These are phyloP conservation scores for Wickerhamiella occidentalis DNA, from an alignment of 805 yeast species.

Conservation along the genomic window DNA sequence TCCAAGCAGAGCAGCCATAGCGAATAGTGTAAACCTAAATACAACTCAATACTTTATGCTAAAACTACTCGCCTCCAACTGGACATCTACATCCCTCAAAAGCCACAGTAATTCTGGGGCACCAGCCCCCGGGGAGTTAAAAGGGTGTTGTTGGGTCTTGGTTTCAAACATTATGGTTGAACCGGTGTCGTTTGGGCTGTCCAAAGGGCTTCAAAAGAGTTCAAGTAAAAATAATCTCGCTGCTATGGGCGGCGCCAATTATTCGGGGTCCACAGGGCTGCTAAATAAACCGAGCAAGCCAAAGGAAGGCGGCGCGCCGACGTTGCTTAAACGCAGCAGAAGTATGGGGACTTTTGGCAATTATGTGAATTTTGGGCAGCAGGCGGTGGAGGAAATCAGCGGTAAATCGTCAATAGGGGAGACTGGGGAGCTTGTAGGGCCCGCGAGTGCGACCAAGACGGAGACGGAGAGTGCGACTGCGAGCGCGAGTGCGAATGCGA, in stretches of 20 bases:
- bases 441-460: no score
- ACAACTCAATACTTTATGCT: no score
- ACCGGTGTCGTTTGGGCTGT: constrained; percentile 11
- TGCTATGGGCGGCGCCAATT: constrained; percentile 4
- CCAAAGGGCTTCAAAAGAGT: constrained; percentile 7
- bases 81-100: no score
- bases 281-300: neutral
- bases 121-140: no score
- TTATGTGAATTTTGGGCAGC: constrained; percentile 11
- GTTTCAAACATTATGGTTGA: constrained; percentile 5
- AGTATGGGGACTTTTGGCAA: constrained; percentile 15
- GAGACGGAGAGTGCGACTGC: no score
- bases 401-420: constrained; percentile 10
- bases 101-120: no score
- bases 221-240: constrained; percentile 9
- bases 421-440: no score
- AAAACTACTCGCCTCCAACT: no score
- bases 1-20: no score
- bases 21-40: no score
- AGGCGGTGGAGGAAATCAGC: constrained; percentile 14
- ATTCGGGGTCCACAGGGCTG: constrained; percentile 1
- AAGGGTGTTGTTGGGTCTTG: neutral
- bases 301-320: constrained; percentile 1
- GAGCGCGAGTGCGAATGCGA: no score
- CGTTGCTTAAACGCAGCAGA: constrained; percentile 14